Base-by-base conservation (phyloP, 2,329 filamentous ascomycete species). In the Cordyceps javanica region DNA sequence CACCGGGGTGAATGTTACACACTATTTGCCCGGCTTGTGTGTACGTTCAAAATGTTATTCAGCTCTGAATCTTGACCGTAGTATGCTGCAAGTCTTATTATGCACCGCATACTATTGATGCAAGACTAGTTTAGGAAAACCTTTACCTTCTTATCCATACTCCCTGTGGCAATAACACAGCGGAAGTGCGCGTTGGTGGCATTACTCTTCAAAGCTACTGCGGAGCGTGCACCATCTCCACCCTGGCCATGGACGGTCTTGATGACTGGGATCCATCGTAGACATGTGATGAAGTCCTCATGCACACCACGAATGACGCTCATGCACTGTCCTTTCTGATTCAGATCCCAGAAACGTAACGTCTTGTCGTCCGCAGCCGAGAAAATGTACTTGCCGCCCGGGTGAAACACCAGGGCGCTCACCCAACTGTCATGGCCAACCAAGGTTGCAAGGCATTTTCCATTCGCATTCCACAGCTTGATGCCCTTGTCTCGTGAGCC, bases 401-500 rank as follows among this genome's bases (percentile, higher is more conserved):
- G 93, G 66, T 97, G 93, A 70, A 96, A 97, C 16, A 91, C 85
- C 8, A 97, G 73, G 1, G 82, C 88, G 32, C 90, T 85, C 10
- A 97, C 85, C 93, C 93, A 97, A 69, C 96, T 97, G 70, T 97
- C 92, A 69, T 97, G 93, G 2, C 93, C 93, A 1, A 85, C 75
- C 2, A 97, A 77, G 0, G 88, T 94, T 70, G 91, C 93, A 68
- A 97, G 85, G 62, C 90, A 83, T 11, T 87, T 91, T 30, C 93
- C 93, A 57, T 90, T 83, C 11, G 86, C 82, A 69, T 96, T 90
- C 91, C 91, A 96, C 8, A 97, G 75, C 66, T 86, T 87, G 68
- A 97, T 96, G 0, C 87, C 88, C 76, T 96, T 97, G 72, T 97
- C 93, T 69, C 93, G 80, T 10, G 88, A 88, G 11, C 91, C 93